Evolutionary conservation across 2,329 filamentous ascomycete species (phyloP), one percentile per base, ranked within the genome.

Genomic region (Sordariomycetes sp.): DNA sequence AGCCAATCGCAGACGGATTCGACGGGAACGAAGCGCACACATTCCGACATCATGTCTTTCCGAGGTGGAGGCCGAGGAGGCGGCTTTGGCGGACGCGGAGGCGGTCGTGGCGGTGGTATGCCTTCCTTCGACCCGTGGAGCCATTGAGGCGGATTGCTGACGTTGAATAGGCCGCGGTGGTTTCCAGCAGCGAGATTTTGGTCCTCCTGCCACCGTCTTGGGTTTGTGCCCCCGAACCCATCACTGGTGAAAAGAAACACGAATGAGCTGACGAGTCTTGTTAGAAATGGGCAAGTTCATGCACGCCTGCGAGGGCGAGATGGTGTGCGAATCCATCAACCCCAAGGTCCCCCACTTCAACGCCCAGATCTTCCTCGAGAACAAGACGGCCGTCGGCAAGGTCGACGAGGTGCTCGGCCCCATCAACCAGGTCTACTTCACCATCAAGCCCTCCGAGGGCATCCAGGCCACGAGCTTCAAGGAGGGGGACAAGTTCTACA

Each of bases 311-410:
- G 92, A 98, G 65, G 90, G 90, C 59, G 92, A 98, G 64, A 92
- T 98, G 74, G 82, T 98, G 49, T 95, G 90, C 82, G 81, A 87
- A 63, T 93, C 85, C 47, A 82, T 83, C 63, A 96, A 95, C 71
- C 70, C 82, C 50, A 96, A 96, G 68, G 82, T 98, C 44, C 92
- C 92, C 42, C 94, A 94, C 70, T 98, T 98, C 81, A 96, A 95
- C 70, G 92, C 92, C 41, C 87, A 87, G 47, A 94, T 98, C 61
- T 98, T 92, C 68, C 82, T 96, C 52, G 90, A 96, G 74, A 98
- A 96, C 72, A 98, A 96, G 82, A 90, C 84, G 30, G 71, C 83
- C 42, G 78, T 98, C 59, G 92, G 92, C 61, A 96, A 96, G 67
- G 84, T 98, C 56, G 92, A 98, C 66, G 92, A 98, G 68, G 84